Evolutionary conservation across 768 basidiomycete species (phyloP).

Genomic region (Solioccasus polychromus): DNA sequence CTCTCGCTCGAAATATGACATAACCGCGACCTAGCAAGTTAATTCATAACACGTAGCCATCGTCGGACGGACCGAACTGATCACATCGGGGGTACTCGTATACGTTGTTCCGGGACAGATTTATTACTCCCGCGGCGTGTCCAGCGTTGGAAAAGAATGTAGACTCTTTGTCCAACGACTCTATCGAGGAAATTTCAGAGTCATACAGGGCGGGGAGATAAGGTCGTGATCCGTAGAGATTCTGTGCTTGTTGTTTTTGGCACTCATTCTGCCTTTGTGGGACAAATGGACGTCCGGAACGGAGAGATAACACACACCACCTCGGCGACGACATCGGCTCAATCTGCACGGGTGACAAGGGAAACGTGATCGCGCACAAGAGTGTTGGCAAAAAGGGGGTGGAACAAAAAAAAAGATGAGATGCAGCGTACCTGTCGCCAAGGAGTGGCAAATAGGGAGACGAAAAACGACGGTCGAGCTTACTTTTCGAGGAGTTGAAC

Average conservation of each 20-base stretch:
- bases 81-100: slow-evolving; percentile 6
- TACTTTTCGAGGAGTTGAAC: slow-evolving; percentile 20
- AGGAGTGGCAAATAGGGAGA: slow-evolving; percentile 10
- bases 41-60: neutral
- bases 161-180: slow-evolving; percentile 2
- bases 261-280: slow-evolving; percentile 7
- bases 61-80: slow-evolving; percentile 2
- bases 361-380: slow-evolving; percentile 8
- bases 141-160: slow-evolving; percentile 19
- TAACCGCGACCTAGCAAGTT: too few species aligned
- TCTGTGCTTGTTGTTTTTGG: slow-evolving; percentile 1
- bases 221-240: slow-evolving; percentile 32
- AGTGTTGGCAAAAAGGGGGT: slow-evolving; percentile 27
- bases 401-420: slow-evolving; percentile 21
- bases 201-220: slow-evolving; percentile 25
- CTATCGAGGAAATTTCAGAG: slow-evolving; percentile 5
- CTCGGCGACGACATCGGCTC: slow-evolving; percentile 14
- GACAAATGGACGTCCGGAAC: neutral
- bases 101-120: slow-evolving; percentile 13
- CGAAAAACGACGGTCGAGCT: slow-evolving; percentile 7
- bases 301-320: too few species aligned
- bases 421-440: slow-evolving; percentile 14
- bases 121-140: slow-evolving; percentile 28
- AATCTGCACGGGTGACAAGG: slow-evolving; percentile 11
- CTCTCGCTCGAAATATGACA: neutral